Base-by-base conservation (phyloP, 2,329 filamentous ascomycete genomes). In the Xylariaceae sp. region DNA sequence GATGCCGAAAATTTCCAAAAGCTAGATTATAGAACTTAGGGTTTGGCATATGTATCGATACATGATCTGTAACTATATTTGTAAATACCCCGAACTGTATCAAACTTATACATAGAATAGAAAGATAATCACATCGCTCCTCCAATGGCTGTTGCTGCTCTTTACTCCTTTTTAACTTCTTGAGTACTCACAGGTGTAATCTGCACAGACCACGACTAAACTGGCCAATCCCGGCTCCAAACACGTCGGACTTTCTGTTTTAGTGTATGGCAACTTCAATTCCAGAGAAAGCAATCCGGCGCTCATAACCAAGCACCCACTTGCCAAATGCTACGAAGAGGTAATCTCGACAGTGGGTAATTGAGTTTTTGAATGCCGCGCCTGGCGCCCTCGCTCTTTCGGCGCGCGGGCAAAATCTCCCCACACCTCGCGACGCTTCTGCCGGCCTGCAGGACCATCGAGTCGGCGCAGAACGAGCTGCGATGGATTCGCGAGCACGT, bases 401-500 rank as follows among this genome's bases (percentile, higher is more conserved):
- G 79, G 61, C 77, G 74, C 65, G 87, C 87, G 56, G 75, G 75
- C 60, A 70, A 72, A 7, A 77, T 82, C 64, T 84, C 85, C 16
- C 78, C 82, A 1, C 74, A 86, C 46, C 78, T 90, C 4, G 78
- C 84, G 6, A 71, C 78, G 2, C 80, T 94, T 4, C 80, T 94
- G 1, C 84, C 81, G 82, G 85, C 65, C 69, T 92, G 2, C 69
- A 72, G n/a, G 51, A 63, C 60, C 33, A 17, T 61, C 33, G 54
- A n/a, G 14, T 85, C 86, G 3, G 87, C 89, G 5, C 77, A 78
- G 51, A 86, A 85, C 67, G 90, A 94, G 76, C 77, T 92, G 48
- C 82, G 88, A 67, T 94, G 90, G 90, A 82, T 94, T 49, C 79
- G 77, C 47, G 81, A 88, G 61, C 83, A 90, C 68, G 79, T 82